Percentiles rank a stretch among this genome's conserved stretches.
Evolutionary conservation across 305 asterid genomes (phyloP).

Genomic region (Caryopteris hybrid): DNA sequence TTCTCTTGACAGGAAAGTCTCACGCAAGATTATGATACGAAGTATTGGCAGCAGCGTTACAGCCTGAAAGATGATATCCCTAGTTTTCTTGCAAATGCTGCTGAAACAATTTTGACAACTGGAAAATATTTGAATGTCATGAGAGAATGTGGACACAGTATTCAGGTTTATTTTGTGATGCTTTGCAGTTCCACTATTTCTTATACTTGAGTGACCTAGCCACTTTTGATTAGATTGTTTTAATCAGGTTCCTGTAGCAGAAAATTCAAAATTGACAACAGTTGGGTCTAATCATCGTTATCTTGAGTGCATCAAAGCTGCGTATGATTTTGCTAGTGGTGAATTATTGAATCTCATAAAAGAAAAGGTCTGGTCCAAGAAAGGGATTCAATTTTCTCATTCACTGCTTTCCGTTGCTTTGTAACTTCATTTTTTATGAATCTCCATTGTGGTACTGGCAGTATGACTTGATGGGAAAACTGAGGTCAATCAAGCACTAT

Average conservation of each 20-base stretch:
- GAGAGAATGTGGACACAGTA: slow-evolving; percentile 95
- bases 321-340: slow-evolving; percentile 98
- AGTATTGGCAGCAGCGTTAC: slow-evolving; percentile 97
- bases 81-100: slow-evolving; percentile 89
- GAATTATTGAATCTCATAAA: slow-evolving; percentile 87
- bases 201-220: slow-evolving; percentile 19
- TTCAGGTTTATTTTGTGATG: slow-evolving; percentile 57
- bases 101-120: slow-evolving; percentile 90
- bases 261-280: slow-evolving; percentile 69
- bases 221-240: slow-evolving; percentile 37
- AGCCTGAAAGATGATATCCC: slow-evolving; percentile 97
- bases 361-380: slow-evolving; percentile 67
- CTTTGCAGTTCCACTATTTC: slow-evolving; percentile 12
- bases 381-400: not conserved
- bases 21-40: slow-evolving; percentile 88
- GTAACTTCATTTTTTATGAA: slow-evolving; percentile 17
- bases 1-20: slow-evolving; percentile 80
- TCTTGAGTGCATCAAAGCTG: slow-evolving; percentile 89
- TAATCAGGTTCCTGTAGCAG: slow-evolving; percentile 81
- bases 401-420: slow-evolving; percentile 12
- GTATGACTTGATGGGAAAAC: slow-evolving; percentile 95
- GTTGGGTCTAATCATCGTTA: slow-evolving; percentile 92
- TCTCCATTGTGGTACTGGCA: slow-evolving; percentile 37
- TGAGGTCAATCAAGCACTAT: slow-evolving; percentile 96
- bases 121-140: slow-evolving; percentile 97